Percentiles rank a stretch among this genome's conserved stretches.
Conservation (phyloP, 192 early-diverging fungal species). For the Podila epicladia region DNA sequence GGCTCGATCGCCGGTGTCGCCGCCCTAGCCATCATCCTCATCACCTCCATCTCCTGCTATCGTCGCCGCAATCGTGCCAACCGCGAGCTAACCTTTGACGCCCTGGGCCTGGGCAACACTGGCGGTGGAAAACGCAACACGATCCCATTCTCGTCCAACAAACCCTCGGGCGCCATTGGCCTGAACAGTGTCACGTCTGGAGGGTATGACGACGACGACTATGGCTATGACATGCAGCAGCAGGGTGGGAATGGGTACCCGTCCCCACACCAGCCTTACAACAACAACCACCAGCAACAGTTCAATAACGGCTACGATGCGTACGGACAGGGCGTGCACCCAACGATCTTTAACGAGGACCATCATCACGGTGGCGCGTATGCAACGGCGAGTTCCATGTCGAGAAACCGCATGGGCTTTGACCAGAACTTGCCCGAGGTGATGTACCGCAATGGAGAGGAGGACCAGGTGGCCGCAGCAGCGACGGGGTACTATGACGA, state of each 20-base stretch:
- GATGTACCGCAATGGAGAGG: slow-evolving; percentile 28
- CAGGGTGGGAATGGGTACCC: not conserved
- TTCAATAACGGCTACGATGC: slow-evolving; percentile 14
- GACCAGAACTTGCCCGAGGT: slow-evolving; percentile 34
- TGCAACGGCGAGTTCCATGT: slow-evolving; percentile 20
- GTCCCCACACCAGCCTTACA: not conserved
- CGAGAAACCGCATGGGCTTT: slow-evolving; percentile 4
- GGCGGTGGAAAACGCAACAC: not conserved
- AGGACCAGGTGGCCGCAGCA: not conserved
- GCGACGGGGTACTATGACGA: slow-evolving; percentile 23
- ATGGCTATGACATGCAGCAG: slow-evolving; percentile 4
- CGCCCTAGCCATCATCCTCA: slow-evolving; percentile 16
- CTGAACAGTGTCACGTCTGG: slow-evolving; percentile 20
- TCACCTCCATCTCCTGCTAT: slow-evolving; percentile 23
- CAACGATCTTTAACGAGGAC: slow-evolving; percentile 32
- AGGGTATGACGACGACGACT: slow-evolving; percentile 36
- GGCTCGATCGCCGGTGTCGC: slow-evolving; percentile 28
- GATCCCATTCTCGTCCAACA: slow-evolving; percentile 1
- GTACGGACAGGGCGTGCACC: slow-evolving; percentile 3
- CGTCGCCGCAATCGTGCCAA: slow-evolving; percentile 21
- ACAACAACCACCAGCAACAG: slow-evolving; percentile 16
- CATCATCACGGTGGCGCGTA: not conserved
- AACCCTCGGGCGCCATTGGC: slow-evolving; percentile 5
- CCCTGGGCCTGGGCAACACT: slow-evolving; percentile 10
- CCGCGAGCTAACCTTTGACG: slow-evolving; percentile 21